These are phyloP conservation scores for Colletotrichum aenigma DNA, from an alignment of 2,329 filamentous ascomycete species.

Conservation along the genomic window DNA sequence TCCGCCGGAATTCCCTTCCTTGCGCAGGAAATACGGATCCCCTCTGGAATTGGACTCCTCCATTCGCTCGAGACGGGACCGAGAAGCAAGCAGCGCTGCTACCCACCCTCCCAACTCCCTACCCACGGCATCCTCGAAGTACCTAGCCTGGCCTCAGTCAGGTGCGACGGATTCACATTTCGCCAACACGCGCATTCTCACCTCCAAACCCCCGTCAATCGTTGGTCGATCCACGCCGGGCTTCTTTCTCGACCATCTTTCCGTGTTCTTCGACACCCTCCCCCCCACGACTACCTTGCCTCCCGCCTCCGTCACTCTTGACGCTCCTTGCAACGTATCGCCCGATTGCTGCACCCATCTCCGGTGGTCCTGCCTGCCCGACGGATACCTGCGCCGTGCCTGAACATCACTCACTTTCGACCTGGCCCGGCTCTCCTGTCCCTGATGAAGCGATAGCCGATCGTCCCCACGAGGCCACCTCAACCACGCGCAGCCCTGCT, in stretches of 20 bases:
- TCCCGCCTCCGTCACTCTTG: background rate
- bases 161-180: background rate
- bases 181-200: background rate
- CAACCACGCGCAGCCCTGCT: slow-evolving; percentile 12
- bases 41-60: background rate
- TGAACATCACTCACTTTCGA: background rate
- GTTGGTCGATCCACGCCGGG: background rate
- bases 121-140: background rate
- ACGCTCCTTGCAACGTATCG: background rate
- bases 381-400: background rate
- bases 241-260: background rate
- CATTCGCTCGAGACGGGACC: background rate
- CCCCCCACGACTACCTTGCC: background rate
- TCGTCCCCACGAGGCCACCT: slow-evolving; percentile 19
- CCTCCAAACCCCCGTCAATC: background rate
- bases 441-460: slow-evolving; percentile 21
- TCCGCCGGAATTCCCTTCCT: slow-evolving; percentile 2
- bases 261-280: background rate
- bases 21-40: slow-evolving; percentile 9
- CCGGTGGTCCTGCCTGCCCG: background rate
- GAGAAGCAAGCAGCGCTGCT: background rate
- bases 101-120: background rate
- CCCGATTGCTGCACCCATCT: background rate
- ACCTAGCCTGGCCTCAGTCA: background rate
- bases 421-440: slow-evolving; percentile 1